Evolutionary conservation across 257 asterid species (phyloP).

Genomic region (Rauvolfia tetraphylla): DNA sequence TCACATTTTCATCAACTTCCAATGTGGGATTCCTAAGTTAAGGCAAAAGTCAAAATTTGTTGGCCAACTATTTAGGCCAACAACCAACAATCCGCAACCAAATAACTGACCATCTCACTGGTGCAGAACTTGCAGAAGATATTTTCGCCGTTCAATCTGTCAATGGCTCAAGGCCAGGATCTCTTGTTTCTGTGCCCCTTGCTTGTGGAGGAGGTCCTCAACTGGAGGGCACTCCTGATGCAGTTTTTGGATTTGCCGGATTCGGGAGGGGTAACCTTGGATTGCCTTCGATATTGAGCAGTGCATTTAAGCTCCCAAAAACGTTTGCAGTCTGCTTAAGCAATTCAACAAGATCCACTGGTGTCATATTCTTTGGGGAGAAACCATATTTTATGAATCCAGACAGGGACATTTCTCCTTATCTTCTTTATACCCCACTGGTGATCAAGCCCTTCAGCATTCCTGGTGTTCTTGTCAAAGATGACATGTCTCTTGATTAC

Average conservation of each 20-base stretch:
- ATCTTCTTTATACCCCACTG: constrained; percentile 16
- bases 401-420: constrained; percentile 1
- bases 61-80: too few species aligned
- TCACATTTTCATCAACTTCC: too few species aligned
- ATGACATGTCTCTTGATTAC: constrained; percentile 16
- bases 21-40: too few species aligned
- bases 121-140: constrained; percentile 37
- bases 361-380: constrained; percentile 14
- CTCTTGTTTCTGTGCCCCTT: constrained; percentile 20
- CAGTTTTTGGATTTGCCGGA: constrained; percentile 32
- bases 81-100: too few species aligned
- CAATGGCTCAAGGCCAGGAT: constrained; percentile 29
- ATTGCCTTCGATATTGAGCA: constrained; percentile 26
- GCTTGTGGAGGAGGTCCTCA: constrained; percentile 30
- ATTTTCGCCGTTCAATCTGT: constrained; percentile 7
- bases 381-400: constrained; percentile 13
- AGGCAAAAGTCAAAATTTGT: too few species aligned
- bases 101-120: background rate
- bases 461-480: background rate
- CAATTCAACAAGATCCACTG: constrained; percentile 7
- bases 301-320: constrained; percentile 12
- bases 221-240: constrained; percentile 24
- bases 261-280: constrained; percentile 32
- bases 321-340: constrained; percentile 21
- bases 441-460: constrained; percentile 12